These are phyloP conservation scores for Coniella vitis DNA, from an alignment of 2,329 filamentous ascomycete genomes.

Conservation along the genomic window DNA sequence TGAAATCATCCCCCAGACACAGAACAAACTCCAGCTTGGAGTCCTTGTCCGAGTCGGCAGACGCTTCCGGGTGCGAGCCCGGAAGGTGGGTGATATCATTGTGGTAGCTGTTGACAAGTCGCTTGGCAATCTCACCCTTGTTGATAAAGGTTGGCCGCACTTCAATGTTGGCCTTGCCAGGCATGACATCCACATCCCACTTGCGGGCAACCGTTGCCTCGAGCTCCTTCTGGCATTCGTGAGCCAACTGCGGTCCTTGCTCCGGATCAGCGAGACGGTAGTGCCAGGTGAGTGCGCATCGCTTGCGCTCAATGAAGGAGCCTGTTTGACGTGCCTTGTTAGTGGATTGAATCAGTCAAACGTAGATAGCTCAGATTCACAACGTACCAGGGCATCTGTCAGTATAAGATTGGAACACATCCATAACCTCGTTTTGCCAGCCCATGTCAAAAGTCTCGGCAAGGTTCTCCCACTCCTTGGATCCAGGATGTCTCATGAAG, in stretches of 20 bases:
- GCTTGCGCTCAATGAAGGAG: slow-evolving; percentile 89
- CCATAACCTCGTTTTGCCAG: slow-evolving; percentile 82
- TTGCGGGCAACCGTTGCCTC: slow-evolving; percentile 67
- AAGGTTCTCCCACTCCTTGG: slow-evolving; percentile 78
- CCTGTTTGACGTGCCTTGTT: slow-evolving; percentile 37
- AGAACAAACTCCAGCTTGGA: slow-evolving; percentile 73
- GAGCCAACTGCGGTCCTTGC: slow-evolving; percentile 71
- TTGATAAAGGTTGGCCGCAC: slow-evolving; percentile 96
- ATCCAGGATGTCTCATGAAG: slow-evolving; percentile 78
- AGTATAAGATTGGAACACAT: slow-evolving; percentile 81
- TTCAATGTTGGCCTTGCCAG: slow-evolving; percentile 92
- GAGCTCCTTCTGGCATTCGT: slow-evolving; percentile 74
- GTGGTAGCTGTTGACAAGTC: slow-evolving; percentile 69
- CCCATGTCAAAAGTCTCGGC: slow-evolving; percentile 83
- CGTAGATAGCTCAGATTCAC: slow-evolving; percentile 7
- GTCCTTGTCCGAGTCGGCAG: slow-evolving; percentile 29
- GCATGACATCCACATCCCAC: slow-evolving; percentile 94
- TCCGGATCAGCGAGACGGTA: slow-evolving; percentile 88
- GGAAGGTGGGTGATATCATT: slow-evolving; percentile 27
- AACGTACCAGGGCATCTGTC: slow-evolving; percentile 71
- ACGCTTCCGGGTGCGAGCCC: slow-evolving; percentile 20
- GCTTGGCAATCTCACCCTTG: slow-evolving; percentile 91
- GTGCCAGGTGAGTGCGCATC: slow-evolving; percentile 93
- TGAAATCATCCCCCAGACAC: slow-evolving; percentile 92
- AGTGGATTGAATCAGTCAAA: background rate